A percentile compares a stretch with the other conserved stretches of the same genome.
Evolutionary conservation across 768 basidiomycete genomes (phyloP).

Genomic region (Vararia minispora): DNA sequence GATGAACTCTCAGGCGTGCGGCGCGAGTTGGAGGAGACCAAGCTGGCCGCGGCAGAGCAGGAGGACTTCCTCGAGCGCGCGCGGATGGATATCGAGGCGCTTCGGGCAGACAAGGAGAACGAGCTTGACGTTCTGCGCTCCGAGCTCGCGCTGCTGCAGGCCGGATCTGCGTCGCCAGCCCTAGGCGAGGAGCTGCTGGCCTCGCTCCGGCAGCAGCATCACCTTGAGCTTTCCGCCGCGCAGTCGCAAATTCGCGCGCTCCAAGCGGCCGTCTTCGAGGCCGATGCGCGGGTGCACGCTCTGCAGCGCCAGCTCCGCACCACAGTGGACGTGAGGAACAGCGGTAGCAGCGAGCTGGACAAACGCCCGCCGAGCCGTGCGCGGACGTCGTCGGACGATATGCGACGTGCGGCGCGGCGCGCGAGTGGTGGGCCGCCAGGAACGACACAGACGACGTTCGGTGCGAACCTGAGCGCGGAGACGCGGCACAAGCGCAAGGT

Average conservation of each 20-base stretch:
- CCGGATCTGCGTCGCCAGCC: conserved; percentile 32
- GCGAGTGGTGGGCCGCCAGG: conserved; percentile 23
- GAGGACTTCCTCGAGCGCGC: conserved; percentile 51
- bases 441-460: conserved; percentile 24
- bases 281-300: conserved; percentile 55
- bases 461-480: conserved; percentile 55
- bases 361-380: conserved; percentile 34
- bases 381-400: conserved; percentile 27
- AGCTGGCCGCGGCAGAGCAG: conserved; percentile 44
- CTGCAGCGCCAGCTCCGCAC: conserved; percentile 64
- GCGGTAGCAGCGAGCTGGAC: conserved; percentile 36
- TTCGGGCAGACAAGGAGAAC: conserved; percentile 59
- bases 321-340: conserved; percentile 57
- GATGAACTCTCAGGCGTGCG: conserved; percentile 44
- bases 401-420: conserved; percentile 25
- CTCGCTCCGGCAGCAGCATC: conserved; percentile 62
- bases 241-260: conserved; percentile 71
- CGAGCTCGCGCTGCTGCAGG: conserved; percentile 27
- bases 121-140: conserved; percentile 53
- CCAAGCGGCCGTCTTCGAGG: conserved; percentile 63
- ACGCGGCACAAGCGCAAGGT: conserved; percentile 74
- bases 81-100: conserved; percentile 59
- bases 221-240: conserved; percentile 69
- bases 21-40: conserved; percentile 39
- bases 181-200: conserved; percentile 68